Evolutionary conservation across 345 rosid genomes (phyloP).

Genomic region (Acer negundo): DNA sequence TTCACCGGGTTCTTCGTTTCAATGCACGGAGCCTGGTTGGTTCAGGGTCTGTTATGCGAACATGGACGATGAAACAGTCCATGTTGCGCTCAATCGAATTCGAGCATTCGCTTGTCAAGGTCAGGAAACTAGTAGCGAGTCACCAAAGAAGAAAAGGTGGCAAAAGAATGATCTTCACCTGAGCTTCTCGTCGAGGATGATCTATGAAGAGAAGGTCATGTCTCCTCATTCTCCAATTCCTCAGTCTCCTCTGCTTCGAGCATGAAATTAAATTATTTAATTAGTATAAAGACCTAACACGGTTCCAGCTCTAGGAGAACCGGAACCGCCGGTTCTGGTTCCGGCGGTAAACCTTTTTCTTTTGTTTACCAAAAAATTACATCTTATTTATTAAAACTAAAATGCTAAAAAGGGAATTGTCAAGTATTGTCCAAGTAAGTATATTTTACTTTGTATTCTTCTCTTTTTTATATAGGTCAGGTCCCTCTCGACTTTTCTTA

Average conservation of each 20-base stretch:
- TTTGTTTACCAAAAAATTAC: too few relatives aligned
- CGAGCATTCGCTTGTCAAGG: slow-evolving; percentile 38
- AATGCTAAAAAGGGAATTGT: too few relatives aligned
- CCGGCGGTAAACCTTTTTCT: too few relatives aligned
- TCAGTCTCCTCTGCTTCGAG: slow-evolving; percentile 64
- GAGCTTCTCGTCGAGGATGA: slow-evolving; percentile 45
- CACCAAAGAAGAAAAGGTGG: slow-evolving; percentile 32
- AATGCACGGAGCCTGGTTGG: slow-evolving; percentile 78
- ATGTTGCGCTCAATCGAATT: slow-evolving; percentile 62
- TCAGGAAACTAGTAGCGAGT: slow-evolving; percentile 18
- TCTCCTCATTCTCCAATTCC: slow-evolving; percentile 65
- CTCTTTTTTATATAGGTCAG: too few relatives aligned
- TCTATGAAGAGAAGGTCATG: slow-evolving; percentile 47
- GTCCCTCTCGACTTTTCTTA: too few relatives aligned
- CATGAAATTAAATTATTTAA: slow-evolving; percentile 24
- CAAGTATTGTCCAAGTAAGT: too few relatives aligned
- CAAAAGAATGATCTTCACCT: slow-evolving; percentile 42
- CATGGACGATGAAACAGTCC: slow-evolving; percentile 64
- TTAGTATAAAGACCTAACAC: too few relatives aligned
- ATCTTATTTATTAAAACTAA: too few relatives aligned
- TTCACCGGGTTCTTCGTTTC: slow-evolving; percentile 83
- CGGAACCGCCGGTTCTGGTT: too few relatives aligned
- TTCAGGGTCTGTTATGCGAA: slow-evolving; percentile 91
- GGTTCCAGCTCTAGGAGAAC: too few relatives aligned
- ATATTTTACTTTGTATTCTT: too few relatives aligned